Evolutionary conservation across 2,329 filamentous ascomycete species (phyloP), one percentile per base, ranked within the genome.

Genomic region (Bipolaris victoriae): DNA sequence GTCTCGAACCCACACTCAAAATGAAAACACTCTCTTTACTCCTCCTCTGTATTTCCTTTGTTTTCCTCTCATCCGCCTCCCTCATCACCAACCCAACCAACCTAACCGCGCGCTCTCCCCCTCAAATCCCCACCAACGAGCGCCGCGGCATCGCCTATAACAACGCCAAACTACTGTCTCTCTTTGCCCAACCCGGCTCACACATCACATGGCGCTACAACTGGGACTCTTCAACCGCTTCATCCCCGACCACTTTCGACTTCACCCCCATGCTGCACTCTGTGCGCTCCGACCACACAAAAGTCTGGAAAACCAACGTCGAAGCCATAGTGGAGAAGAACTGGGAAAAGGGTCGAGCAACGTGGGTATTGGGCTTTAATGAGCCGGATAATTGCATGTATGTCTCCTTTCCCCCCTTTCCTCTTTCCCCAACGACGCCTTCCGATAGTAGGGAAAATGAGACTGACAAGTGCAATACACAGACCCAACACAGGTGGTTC

Each of bases 71-170:
- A 31, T 3, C 45, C 39, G 7, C 26, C 20, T 3, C 15, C 20
- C 16, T 13, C 1, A 10, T 33, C 7, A 15, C 15, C 18, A 2
- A 36, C 7, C 15, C n/a, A 7, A 15, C 15, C 18, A 40, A 26
- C 35, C 18, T 37, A 24, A 22, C 35, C 16, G 3, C 5, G 9
- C 33, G 20, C 3, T 5, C 36, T 1, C 51, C 49, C 9, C 49
- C 70, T 70, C 68, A 88, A 87, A 45, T 33, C 1, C 50, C 58
- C 13, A 47, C 53, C 4, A 37, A 49, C 9, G 22, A 49, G 1
- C 64, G 64, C 82, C 86, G 87, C 67, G 88, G 88, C 68, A 72
- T 90, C 39, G 83, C 85, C 44, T 91, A 86, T 83, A 90, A 90
- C 76, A 76, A 84, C 24, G 78, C 80, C 52, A 65, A 61, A 9